A percentile compares a stretch with the other conserved stretches of the same genome.
Evolutionary conservation across 2,329 filamentous ascomycete species (phyloP).

Genomic region (Diaporthe citrichinensis): DNA sequence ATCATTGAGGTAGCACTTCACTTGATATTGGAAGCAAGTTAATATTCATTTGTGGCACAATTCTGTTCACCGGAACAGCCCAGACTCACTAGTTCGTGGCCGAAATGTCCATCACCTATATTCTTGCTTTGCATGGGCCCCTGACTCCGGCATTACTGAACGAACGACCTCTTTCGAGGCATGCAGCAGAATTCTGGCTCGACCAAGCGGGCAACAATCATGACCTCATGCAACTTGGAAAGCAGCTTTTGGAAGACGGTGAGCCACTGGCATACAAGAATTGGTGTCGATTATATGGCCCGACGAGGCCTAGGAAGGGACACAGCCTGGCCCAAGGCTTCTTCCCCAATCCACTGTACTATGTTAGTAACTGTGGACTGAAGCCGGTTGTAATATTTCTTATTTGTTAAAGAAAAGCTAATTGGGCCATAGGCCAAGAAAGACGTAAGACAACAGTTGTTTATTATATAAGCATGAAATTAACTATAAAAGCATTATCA

Average conservation of each 20-base stretch:
- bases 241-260: neutral
- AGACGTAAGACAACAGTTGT: too few species aligned
- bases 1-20: too few species aligned
- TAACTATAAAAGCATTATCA: too few species aligned
- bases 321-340: neutral
- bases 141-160: neutral
- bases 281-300: neutral
- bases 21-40: too few species aligned
- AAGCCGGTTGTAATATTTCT: neutral
- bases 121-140: neutral
- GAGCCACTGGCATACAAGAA: neutral
- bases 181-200: neutral
- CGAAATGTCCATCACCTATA: too few species aligned
- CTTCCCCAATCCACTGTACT: neutral
- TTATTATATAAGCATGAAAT: too few species aligned
- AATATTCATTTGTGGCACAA: too few species aligned
- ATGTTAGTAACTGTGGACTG: neutral
- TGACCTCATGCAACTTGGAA: neutral
- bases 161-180: neutral
- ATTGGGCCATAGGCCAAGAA: too few species aligned
- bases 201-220: neutral
- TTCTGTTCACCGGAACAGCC: too few species aligned
- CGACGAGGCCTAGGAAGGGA: neutral
- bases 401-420: too few species aligned
- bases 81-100: too few species aligned